Base-by-base conservation (phyloP, 352 stramenopile genomes). In the Pythium monospermum region DNA sequence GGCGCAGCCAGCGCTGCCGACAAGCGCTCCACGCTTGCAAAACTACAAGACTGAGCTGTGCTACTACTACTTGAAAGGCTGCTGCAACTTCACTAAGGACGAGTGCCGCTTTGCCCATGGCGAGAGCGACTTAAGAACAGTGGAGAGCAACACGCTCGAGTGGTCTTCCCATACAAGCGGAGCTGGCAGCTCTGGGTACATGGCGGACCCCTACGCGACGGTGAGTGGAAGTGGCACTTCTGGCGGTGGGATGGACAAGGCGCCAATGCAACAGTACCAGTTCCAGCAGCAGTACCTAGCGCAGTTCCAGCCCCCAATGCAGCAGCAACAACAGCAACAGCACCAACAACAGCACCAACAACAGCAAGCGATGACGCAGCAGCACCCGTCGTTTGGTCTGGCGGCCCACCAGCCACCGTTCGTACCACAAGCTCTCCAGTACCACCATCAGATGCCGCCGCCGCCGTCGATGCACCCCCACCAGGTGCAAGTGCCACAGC, bases 41-140 rank as follows among this genome's bases (percentile, higher is more conserved):
- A 94, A 83, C 57, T 94, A 94, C 74, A 94, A 94, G 78, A 94
- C 83, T 0, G 79, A 94, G 60, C 54, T 94, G 37, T 94, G 83
- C 67, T 94, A 91, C 60, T 94, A 91, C 61, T 94, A 90, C 47
- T 63, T 94, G 23, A 91, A 91, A 38, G 83, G 83, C 23, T 89
- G 83, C 57, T 94, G 83, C 72, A 94, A 94, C 64, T 94, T 90
- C 65, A 73, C 80, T 3, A 94, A 87, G 57, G 83, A 91, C 4
- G 83, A 94, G 42, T 94, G 83, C 23, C 73, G 83, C n/a, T 94
- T 94, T 28, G 83, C 83, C n/a, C 83, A 94, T 35, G 83, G 83
- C 4, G 77, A 89, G 57, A 74, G 62, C 39, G 83, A 94, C 25
- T 62, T 94, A 26, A 76, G 80, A 30, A 94, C 83, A 1, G 72